A percentile compares a stretch with the other conserved stretches of the same genome.
phyloP scores from a whole-genome alignment of 345 rosid species.

The Gynandropsis gynandra region DNA sequence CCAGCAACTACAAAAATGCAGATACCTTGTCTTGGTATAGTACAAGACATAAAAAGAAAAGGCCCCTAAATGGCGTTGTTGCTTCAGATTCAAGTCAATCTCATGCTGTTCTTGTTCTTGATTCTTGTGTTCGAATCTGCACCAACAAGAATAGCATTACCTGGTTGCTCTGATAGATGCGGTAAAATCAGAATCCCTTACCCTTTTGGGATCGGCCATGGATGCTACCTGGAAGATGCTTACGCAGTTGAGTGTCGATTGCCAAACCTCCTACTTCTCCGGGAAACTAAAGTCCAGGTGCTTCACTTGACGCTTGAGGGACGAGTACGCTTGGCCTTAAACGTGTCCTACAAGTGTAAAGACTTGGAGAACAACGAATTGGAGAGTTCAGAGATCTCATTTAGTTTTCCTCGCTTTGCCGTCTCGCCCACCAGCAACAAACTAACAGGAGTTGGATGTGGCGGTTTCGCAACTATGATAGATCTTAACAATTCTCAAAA shows the following conservation, averaged over 20 bases:
- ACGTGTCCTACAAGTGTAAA: not conserved
- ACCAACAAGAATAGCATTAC: not conserved
- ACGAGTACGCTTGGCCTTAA: not conserved
- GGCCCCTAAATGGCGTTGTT: not conserved
- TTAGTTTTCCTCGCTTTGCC: not conserved
- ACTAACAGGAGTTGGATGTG: constrained; percentile 27
- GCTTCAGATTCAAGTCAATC: not conserved
- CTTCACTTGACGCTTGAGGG: not conserved
- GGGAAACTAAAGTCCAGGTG: not conserved
- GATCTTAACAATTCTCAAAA: not conserved
- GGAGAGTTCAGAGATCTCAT: not conserved
- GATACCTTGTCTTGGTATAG: not conserved
- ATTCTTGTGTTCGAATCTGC: not conserved
- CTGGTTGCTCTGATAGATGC: not conserved
- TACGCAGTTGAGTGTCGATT: not conserved
- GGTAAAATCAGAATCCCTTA: not conserved
- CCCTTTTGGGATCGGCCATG: not conserved
- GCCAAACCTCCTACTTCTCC: not conserved
- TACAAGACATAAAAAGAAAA: not conserved
- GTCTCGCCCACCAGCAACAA: constrained; percentile 5
- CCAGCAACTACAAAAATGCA: too few relatives aligned
- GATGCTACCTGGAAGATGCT: not conserved
- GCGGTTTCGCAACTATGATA: not conserved
- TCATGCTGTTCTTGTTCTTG: not conserved
- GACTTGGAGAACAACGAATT: not conserved